Evolutionary conservation across 2,329 filamentous ascomycete genomes (phyloP).

Genomic region (Xylaria arbuscula): DNA sequence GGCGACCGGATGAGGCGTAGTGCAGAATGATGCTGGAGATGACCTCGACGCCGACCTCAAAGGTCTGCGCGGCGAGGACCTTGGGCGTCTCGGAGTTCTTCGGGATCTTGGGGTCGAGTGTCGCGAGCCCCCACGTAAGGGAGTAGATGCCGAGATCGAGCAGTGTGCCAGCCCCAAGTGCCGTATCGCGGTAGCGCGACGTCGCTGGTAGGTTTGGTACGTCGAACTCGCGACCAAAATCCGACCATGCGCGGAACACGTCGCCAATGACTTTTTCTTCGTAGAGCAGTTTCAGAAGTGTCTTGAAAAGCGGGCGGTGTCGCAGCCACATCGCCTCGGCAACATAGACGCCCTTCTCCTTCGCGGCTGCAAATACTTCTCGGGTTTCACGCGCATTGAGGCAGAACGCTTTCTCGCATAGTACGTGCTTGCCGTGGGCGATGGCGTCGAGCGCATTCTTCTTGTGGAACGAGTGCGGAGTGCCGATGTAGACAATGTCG

Average conservation of each 20-base stretch:
- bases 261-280: slow-evolving; percentile 55
- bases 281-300: slow-evolving; percentile 53
- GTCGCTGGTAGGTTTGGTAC: slow-evolving; percentile 48
- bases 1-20: slow-evolving; percentile 53
- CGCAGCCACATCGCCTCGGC: slow-evolving; percentile 62
- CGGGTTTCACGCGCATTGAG: slow-evolving; percentile 55
- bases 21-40: slow-evolving; percentile 54
- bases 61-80: slow-evolving; percentile 53
- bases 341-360: slow-evolving; percentile 55
- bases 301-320: slow-evolving; percentile 54
- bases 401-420: slow-evolving; percentile 60
- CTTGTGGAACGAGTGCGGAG: slow-evolving; percentile 58
- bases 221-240: slow-evolving; percentile 54
- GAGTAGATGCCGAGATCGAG: slow-evolving; percentile 59
- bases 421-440: slow-evolving; percentile 55
- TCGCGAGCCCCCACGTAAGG: slow-evolving; percentile 55
- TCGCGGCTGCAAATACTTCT: slow-evolving; percentile 55
- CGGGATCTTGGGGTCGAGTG: slow-evolving; percentile 49
- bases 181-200: slow-evolving; percentile 52
- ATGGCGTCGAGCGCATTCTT: slow-evolving; percentile 58
- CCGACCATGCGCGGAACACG: slow-evolving; percentile 54
- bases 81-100: slow-evolving; percentile 48
- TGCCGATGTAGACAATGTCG: slow-evolving; percentile 60
- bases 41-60: slow-evolving; percentile 51
- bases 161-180: slow-evolving; percentile 56